These are phyloP conservation scores for Solanum hybrid DNA, from an alignment of 305 asterid species.

Conservation along the genomic window DNA sequence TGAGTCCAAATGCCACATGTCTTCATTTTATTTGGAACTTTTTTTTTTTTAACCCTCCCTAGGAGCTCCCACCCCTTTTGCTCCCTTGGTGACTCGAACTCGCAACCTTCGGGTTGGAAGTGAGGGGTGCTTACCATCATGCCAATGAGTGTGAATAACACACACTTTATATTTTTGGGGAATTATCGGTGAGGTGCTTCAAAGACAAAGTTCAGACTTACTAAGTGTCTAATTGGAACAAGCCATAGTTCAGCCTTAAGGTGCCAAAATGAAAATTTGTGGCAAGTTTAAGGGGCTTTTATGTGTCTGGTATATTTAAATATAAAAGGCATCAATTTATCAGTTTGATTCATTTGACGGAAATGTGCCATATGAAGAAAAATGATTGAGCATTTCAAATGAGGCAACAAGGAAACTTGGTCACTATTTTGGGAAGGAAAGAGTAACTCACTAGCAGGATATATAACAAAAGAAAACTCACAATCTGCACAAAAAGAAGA, in stretches of 20 bases:
- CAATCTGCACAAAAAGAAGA: background rate
- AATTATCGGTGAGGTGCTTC: background rate
- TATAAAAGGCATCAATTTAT: background rate
- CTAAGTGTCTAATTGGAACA: background rate
- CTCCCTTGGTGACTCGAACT: too few relatives aligned
- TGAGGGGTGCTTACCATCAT: background rate
- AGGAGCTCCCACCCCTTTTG: too few relatives aligned
- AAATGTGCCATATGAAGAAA: background rate
- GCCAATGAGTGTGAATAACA: background rate
- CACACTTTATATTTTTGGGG: background rate
- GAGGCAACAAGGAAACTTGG: background rate
- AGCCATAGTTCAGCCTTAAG: background rate
- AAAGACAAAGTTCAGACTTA: background rate
- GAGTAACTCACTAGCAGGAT: background rate
- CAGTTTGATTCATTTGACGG: background rate
- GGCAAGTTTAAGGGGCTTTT: background rate
- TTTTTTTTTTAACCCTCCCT: background rate
- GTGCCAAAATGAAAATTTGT: background rate
- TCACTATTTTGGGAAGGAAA: background rate
- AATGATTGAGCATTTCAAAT: background rate
- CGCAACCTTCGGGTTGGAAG: too few relatives aligned
- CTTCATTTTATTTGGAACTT: background rate
- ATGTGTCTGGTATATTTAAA: background rate
- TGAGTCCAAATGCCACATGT: background rate
- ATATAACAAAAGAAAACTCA: background rate